Percentiles rank a stretch among this genome's conserved stretches.
Evolutionary conservation across 768 basidiomycete genomes (phyloP).

Genomic region (Hericium erinaceus): DNA sequence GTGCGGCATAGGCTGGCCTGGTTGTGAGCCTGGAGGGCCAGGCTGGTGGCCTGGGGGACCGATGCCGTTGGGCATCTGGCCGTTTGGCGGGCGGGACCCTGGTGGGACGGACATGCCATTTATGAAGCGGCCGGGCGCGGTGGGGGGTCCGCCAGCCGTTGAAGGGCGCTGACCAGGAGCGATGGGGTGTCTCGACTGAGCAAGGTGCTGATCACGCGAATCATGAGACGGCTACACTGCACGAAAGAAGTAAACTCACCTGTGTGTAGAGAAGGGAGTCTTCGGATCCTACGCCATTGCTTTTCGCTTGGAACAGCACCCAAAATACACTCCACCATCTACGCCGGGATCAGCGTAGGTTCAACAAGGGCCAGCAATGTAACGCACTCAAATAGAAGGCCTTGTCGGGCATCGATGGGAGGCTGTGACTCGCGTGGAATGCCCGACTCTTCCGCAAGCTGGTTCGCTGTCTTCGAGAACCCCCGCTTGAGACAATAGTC

Average conservation of each 20-base stretch:
- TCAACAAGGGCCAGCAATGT: constrained; percentile 4
- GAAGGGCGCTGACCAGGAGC: constrained; percentile 1
- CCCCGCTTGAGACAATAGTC: constrained; percentile 81
- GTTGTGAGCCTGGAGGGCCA: constrained; percentile 6
- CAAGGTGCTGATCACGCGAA: no score
- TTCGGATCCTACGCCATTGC: constrained; percentile 52
- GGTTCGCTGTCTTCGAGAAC: constrained; percentile 60
- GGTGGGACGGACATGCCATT: constrained; percentile 26
- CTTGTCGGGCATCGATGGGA: constrained; percentile 78
- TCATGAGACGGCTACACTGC: background rate
- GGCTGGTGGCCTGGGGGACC: constrained; percentile 17
- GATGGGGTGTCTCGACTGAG: no score
- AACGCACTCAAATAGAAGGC: constrained; percentile 73
- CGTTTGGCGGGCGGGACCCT: constrained; percentile 8
- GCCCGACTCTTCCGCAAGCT: constrained; percentile 60
- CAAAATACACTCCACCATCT: constrained; percentile 92
- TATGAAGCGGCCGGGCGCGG: constrained; percentile 15
- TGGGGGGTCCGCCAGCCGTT: constrained; percentile 13
- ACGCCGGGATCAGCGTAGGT: constrained; percentile 9
- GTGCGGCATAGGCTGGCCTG: constrained; percentile 2
- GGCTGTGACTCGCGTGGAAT: constrained; percentile 53
- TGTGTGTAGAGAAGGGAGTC: constrained; percentile 66
- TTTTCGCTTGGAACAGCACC: constrained; percentile 78
- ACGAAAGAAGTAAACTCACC: constrained; percentile 31
- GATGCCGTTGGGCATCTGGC: constrained; percentile 23